These are phyloP conservation scores for Aureobasidium sp. DNA, from an alignment of 2,329 filamentous ascomycete species.

Conservation along the genomic window DNA sequence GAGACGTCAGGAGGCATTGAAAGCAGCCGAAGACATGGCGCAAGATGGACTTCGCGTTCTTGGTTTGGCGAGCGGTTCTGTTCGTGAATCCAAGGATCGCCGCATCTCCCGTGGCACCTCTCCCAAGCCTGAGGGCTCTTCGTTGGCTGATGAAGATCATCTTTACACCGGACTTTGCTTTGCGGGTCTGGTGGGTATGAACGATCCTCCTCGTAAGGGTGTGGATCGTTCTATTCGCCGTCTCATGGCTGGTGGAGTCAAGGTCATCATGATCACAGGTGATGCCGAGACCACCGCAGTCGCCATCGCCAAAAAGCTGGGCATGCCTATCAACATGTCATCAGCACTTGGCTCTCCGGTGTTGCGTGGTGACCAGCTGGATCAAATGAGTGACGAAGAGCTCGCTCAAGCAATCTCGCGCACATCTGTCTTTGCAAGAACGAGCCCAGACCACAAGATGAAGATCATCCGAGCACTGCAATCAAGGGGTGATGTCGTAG, in stretches of 20 bases:
- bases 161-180: conserved; percentile 78
- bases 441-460: conserved; percentile 95
- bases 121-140: conserved; percentile 31
- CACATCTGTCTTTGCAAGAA: conserved; percentile 91
- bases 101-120: conserved; percentile 31
- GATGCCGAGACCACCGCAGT: conserved; percentile 92
- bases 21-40: conserved; percentile 81
- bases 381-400: conserved; percentile 78
- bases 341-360: conserved; percentile 58
- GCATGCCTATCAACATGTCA: conserved; percentile 70
- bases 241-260: conserved; percentile 88
- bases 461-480: conserved; percentile 92
- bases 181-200: conserved; percentile 92
- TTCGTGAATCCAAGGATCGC: conserved; percentile 21
- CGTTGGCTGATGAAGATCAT: conserved; percentile 52
- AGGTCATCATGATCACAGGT: conserved; percentile 98
- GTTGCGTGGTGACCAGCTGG: conserved; percentile 80
- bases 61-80: conserved; percentile 80
- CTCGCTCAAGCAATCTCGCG: conserved; percentile 76
- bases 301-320: conserved; percentile 89
- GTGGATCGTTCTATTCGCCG: conserved; percentile 83
- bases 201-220: conserved; percentile 83
- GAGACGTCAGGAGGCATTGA: conserved; percentile 62
- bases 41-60: conserved; percentile 82
- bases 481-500: conserved; percentile 87